phyloP scores from a whole-genome alignment of 306 rosid genomes.

The Alnus rubra region DNA sequence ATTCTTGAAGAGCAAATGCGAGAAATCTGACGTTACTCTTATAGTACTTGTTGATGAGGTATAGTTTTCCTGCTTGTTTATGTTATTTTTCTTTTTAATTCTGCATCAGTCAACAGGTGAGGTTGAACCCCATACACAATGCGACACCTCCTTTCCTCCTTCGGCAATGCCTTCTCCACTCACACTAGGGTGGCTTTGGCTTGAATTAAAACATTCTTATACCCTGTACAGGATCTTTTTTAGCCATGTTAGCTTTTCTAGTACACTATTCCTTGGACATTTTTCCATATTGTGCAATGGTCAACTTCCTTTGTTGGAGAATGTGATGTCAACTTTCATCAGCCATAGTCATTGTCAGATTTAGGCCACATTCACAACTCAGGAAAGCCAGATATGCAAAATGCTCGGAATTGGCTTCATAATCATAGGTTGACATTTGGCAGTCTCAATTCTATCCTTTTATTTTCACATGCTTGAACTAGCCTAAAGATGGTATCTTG shows the following conservation, averaged over 20 bases:
- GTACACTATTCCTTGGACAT: not conserved
- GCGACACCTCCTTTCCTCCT: not conserved
- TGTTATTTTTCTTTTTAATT: conserved; percentile 4
- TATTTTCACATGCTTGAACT: not conserved
- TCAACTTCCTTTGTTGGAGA: not conserved
- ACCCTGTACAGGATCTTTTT: not conserved
- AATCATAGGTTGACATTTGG: not conserved
- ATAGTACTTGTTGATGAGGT: conserved; percentile 91
- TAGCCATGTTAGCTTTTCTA: not conserved
- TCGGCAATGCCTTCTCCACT: not conserved
- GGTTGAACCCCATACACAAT: not conserved
- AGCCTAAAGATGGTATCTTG: not conserved
- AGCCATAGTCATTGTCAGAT: not conserved
- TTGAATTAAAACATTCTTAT: not conserved
- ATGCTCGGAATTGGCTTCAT: not conserved
- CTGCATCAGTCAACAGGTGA: conserved; percentile 6
- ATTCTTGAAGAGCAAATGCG: conserved; percentile 87
- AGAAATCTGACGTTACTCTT: conserved; percentile 80
- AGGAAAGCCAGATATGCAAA: not conserved
- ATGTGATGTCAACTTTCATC: not conserved
- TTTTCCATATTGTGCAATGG: not conserved
- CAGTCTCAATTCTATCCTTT: not conserved
- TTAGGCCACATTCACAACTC: not conserved
- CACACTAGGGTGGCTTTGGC: not conserved
- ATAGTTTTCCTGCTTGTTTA: conserved; percentile 18